Base-by-base conservation (phyloP, 208 protist species). In the Trypanosomatidae sp. region DNA sequence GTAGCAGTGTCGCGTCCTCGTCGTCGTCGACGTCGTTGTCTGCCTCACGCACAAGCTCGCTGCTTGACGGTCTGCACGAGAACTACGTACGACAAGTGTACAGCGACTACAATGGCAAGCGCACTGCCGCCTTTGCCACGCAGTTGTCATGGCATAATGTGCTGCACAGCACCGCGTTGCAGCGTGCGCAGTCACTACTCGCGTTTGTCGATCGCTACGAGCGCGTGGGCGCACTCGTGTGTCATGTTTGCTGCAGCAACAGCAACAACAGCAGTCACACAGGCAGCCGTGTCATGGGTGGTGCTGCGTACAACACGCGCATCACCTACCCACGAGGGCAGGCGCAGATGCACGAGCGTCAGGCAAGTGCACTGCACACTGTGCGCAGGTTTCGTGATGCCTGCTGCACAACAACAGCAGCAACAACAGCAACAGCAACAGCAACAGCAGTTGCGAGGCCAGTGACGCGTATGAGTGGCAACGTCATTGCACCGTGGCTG, bases 21-120 rank as follows among this genome's bases (percentile, higher is more conserved):
- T n/a, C 47, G 13, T 6, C 33, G 38, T 16, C 18, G 33, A 25
- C 6, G 48, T 4, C 24, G 33, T 22, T 1, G 21, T 11, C 16
- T 24, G 20, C 18, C 7, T n/a, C 15, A 68, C 11, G 35, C 43
- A 10, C 15, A n/a, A n/a, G n/a, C 5, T 39, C 32, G 27, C 35
- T 91, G 11, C 41, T 88, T n/a, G 73, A 88, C 19, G 83, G 78
- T 4, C 54, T 92, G 23, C 67, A 75, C 40, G 78, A 88, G 43
- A 71, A 74, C 53, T 92, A 88, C 49, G 47, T 72, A n/a, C 40
- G 60, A 22, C 66, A 59, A 0, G 42, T 57, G 10, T 87, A 86
- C 53, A 58, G 60, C 7, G 83, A 92, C 54, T 86, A 84, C 68
- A 65, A 56, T 21, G 68, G 88, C 6, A 15, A 27, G 1, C 58